phyloP scores from a whole-genome alignment of 176 grass and related monocot species.

The Areca catechu region DNA sequence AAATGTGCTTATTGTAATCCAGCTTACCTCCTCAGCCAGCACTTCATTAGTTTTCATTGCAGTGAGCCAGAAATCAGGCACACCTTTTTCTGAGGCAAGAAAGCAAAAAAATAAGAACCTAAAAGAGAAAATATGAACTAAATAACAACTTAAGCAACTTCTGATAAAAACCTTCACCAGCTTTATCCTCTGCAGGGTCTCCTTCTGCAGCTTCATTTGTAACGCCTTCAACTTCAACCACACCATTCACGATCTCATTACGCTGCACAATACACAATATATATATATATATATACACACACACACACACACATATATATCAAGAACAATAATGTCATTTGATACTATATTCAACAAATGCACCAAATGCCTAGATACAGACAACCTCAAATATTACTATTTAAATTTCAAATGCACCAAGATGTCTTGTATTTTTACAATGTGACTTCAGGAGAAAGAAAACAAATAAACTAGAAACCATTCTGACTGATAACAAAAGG shows the following conservation, averaged over 20 bases:
- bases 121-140: background rate
- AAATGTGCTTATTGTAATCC: background rate
- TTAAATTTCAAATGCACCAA: no score
- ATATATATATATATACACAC: no score
- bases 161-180: slow-evolving; percentile 12
- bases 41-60: slow-evolving; percentile 92
- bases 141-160: background rate
- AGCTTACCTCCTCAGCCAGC: slow-evolving; percentile 64
- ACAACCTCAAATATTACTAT: no score
- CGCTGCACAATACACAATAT: slow-evolving; percentile 27
- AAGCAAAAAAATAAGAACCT: slow-evolving; percentile 11
- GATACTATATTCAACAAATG: no score
- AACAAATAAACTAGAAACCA: no score
- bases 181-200: slow-evolving; percentile 32
- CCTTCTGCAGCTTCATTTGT: slow-evolving; percentile 47
- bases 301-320: no score
- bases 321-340: no score
- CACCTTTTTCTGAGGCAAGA: slow-evolving; percentile 53
- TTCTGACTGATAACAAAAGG: background rate
- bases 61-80: slow-evolving; percentile 91
- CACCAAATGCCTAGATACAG: no score
- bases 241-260: slow-evolving; percentile 74
- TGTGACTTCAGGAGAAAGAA: no score
- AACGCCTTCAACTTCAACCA: slow-evolving; percentile 58
- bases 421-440: no score